Conservation (phyloP, 169 alveolate species). For the Cryptosporidium parvum region DNA sequence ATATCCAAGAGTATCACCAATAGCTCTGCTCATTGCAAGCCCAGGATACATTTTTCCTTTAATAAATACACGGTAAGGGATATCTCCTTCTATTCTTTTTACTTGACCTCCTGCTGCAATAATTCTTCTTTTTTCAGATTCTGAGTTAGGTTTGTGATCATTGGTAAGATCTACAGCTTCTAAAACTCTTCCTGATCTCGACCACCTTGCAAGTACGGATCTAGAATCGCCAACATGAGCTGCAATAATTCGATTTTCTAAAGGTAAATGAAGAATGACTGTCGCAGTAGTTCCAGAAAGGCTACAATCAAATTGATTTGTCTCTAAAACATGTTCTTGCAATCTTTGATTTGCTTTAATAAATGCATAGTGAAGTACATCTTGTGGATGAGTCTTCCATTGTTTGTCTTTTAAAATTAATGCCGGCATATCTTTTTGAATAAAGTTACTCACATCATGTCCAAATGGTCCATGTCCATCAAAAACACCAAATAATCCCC, state of each 20-base stretch:
- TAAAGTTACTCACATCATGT: constrained; percentile 87
- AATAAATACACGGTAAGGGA: constrained; percentile 88
- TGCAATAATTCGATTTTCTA: constrained; percentile 78
- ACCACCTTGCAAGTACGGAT: constrained; percentile 84
- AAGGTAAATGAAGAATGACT: constrained; percentile 76
- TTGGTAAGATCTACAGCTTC: constrained; percentile 82
- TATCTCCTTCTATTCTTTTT: constrained; percentile 84
- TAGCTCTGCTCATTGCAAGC: constrained; percentile 91
- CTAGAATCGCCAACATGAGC: constrained; percentile 92
- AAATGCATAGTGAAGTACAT: constrained; percentile 80
- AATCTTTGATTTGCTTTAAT: constrained; percentile 79
- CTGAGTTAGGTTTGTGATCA: constrained; percentile 88
- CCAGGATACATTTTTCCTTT: constrained; percentile 88
- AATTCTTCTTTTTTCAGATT: constrained; percentile 87
- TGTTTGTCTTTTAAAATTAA: constrained; percentile 68
- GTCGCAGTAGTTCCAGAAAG: constrained; percentile 86
- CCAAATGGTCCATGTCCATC: constrained; percentile 94
- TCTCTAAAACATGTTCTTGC: constrained; percentile 78
- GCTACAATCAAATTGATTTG: constrained; percentile 83
- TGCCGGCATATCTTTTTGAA: constrained; percentile 83
- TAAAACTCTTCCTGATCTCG: constrained; percentile 77
- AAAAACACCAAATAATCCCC: constrained; percentile 88
- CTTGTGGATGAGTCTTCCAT: constrained; percentile 78
- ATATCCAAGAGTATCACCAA: constrained; percentile 90
- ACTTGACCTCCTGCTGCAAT: constrained; percentile 89